These are phyloP conservation scores for Candolleomyces aberdarensis DNA, from an alignment of 768 basidiomycete genomes.

Conservation along the genomic window DNA sequence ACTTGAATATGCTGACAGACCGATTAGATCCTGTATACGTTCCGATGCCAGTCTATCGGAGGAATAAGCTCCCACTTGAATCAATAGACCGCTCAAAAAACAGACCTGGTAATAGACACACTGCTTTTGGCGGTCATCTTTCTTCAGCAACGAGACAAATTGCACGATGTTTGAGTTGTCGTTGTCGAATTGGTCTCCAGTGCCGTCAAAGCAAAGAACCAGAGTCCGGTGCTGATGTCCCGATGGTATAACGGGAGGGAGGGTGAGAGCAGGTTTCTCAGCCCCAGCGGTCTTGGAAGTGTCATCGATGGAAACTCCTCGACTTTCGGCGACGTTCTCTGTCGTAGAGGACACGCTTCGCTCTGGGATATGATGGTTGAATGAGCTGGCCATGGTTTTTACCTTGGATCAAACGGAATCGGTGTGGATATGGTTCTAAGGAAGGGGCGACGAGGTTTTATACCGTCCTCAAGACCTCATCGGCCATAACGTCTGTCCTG, in stretches of 20 bases:
- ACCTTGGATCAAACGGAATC: too few relatives aligned
- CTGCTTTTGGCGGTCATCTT: constrained; percentile 49
- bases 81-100: background rate
- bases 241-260: constrained; percentile 27
- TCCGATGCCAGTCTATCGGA: constrained; percentile 45
- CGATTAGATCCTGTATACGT: constrained; percentile 40
- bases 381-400: too few relatives aligned
- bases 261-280: too few relatives aligned
- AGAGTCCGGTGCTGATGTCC: constrained; percentile 37
- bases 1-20: constrained; percentile 31
- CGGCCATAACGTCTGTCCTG: too few relatives aligned
- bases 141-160: constrained; percentile 49
- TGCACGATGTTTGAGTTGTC: constrained; percentile 57
- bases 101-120: constrained; percentile 56
- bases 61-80: background rate
- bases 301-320: too few relatives aligned
- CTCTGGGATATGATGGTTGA: too few relatives aligned
- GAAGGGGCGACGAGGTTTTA: too few relatives aligned
- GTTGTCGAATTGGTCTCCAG: constrained; percentile 48
- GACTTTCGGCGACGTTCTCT: too few relatives aligned
- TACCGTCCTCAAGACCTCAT: too few relatives aligned
- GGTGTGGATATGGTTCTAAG: too few relatives aligned
- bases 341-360: too few relatives aligned
- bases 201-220: constrained; percentile 57
- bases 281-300: too few relatives aligned